Conservation (phyloP, 805 yeast genomes). For the Saccharomycopsis sp. region DNA sequence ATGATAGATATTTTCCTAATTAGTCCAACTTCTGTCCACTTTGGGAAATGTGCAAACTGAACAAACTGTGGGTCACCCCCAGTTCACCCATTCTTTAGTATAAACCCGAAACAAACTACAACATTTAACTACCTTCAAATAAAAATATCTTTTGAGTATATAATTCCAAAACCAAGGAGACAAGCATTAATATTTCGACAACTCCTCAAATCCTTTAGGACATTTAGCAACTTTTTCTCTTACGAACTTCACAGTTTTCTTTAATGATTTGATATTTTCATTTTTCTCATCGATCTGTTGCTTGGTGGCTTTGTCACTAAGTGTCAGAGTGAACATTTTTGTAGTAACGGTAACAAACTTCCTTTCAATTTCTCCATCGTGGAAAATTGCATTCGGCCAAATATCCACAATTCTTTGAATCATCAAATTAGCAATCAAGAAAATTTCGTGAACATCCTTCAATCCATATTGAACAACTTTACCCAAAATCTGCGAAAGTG, state of each 20-base stretch:
- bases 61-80: too few relatives aligned
- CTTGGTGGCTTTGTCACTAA: constrained; percentile 19
- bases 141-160: too few relatives aligned
- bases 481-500: not conserved
- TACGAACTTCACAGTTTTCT: not conserved
- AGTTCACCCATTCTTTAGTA: too few relatives aligned
- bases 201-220: too few relatives aligned
- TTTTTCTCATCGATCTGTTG: constrained; percentile 17
- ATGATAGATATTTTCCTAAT: too few relatives aligned
- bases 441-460: constrained; percentile 17
- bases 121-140: too few relatives aligned
- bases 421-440: constrained; percentile 13
- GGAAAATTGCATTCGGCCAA: constrained; percentile 3
- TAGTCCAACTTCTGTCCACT: too few relatives aligned
- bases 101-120: too few relatives aligned
- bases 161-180: too few relatives aligned
- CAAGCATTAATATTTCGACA: too few relatives aligned
- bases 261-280: constrained; percentile 8
- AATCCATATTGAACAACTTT: constrained; percentile 16
- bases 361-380: constrained; percentile 2
- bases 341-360: constrained; percentile 9
- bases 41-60: too few relatives aligned
- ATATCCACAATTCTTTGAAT: constrained; percentile 4
- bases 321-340: constrained; percentile 15
- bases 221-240: too few relatives aligned